phyloP scores from a whole-genome alignment of 2,329 filamentous ascomycete species.

The Xylariales sp. region DNA sequence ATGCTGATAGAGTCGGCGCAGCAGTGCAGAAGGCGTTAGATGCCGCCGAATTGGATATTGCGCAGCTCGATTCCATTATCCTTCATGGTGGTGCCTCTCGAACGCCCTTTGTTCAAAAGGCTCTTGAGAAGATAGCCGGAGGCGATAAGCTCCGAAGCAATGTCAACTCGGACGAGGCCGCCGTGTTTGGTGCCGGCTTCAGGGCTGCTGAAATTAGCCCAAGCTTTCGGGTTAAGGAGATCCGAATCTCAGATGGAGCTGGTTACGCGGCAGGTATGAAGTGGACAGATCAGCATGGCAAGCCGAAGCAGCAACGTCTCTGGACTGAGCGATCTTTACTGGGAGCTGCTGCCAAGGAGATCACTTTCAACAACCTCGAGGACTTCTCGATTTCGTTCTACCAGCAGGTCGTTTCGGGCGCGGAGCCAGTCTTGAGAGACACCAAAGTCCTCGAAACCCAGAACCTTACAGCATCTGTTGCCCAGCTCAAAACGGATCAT shows the following conservation, averaged over 20 bases:
- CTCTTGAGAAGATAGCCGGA: conserved; percentile 72
- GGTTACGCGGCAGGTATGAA: conserved; percentile 71
- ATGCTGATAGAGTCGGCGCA: conserved; percentile 62
- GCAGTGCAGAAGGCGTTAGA: conserved; percentile 73
- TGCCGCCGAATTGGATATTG: conserved; percentile 65
- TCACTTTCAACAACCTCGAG: conserved; percentile 75
- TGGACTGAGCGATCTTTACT: conserved; percentile 75
- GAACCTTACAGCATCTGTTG: conserved; percentile 83
- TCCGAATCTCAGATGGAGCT: conserved; percentile 73
- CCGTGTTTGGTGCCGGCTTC: conserved; percentile 93
- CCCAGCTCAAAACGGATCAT: conserved; percentile 71
- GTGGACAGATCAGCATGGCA: conserved; percentile 65
- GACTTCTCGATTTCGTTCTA: conserved; percentile 80
- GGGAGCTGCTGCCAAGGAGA: conserved; percentile 73
- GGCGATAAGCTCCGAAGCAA: conserved; percentile 82
- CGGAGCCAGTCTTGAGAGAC: conserved; percentile 50
- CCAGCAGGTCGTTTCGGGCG: conserved; percentile 58
- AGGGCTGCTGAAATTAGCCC: conserved; percentile 88
- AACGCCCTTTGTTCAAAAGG: conserved; percentile 90
- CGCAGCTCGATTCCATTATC: conserved; percentile 83
- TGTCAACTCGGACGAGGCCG: conserved; percentile 95
- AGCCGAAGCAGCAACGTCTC: conserved; percentile 73
- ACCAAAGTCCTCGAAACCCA: conserved; percentile 67
- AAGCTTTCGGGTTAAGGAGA: conserved; percentile 97
- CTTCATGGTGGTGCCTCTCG: conserved; percentile 86